Evolutionary conservation across 2,329 filamentous ascomycete species (phyloP), one percentile per base, ranked within the genome.

Genomic region (Leptographium flavum): DNA sequence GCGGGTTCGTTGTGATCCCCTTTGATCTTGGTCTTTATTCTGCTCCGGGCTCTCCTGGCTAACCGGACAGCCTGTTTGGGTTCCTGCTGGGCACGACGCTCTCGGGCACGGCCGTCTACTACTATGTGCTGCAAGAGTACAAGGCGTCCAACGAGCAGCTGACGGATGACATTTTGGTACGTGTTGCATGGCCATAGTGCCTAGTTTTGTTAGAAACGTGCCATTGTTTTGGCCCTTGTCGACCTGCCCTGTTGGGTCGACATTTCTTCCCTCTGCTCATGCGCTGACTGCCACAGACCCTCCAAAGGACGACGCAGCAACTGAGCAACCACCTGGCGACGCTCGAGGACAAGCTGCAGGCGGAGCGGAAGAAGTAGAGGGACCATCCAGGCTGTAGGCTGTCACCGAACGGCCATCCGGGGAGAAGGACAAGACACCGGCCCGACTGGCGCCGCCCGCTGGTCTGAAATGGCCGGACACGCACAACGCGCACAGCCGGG

Each of bases 81-180:
- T 96, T 96, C 70, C 79, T 96, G 42, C 71, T 92, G 52, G 90
- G 90, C 53, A 80, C 83, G 50, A 81, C 83, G 39, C 69, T 87
- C 43, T 81, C 88, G 38, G 87, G 87, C 56, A 76, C 74, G 43
- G 81, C 78, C 47, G 83, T 93, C 56, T 96, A 95, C 69, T 87
- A 86, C 63, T 96, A 96, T 63, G 76, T 94, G 53, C 68, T 96
- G 56, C 79, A 90, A 61, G 88, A 96, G 64, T 96, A 95, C 71
- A 87, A 87, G 67, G 73, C 87, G 37, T 85, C 87, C 55, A 96
- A 95, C 68, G 85, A 94, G 66, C 74, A 95, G 58, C 70, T 96
- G 65, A 90, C 82, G 49, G 87, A 94, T 66, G 90, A 96, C 65
- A 94, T 96, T 62, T 90, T 90, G 66, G 90, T 60, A 62, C 64